A percentile compares a stretch with the other conserved stretches of the same genome.
Evolutionary conservation across 2,329 filamentous ascomycete genomes (phyloP).

Genomic region (Colletotrichum brevisporum): DNA sequence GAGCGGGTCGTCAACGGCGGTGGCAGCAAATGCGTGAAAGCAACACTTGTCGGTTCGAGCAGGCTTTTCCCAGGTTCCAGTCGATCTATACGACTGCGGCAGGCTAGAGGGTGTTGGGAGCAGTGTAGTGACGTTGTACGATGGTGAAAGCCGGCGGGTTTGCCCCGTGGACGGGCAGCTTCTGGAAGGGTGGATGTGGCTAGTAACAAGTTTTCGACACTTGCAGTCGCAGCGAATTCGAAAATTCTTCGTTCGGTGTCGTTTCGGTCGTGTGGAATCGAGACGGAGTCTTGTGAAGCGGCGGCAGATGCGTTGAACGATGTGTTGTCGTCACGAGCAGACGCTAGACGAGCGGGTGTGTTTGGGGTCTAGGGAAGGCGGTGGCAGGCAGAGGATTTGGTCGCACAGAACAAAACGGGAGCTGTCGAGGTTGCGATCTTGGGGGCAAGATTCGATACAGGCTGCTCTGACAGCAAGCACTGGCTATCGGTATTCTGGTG

Average conservation of each 20-base stretch:
- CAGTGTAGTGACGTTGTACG: conserved; percentile 16
- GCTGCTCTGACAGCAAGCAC: not conserved
- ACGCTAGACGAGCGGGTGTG: conserved; percentile 4
- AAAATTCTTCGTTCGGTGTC: not conserved
- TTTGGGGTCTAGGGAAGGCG: not conserved
- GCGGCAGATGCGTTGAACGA: conserved; percentile 6
- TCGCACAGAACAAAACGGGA: not conserved
- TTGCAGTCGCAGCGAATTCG: not conserved
- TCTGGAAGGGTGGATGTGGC: conserved; percentile 6
- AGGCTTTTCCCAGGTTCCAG: conserved; percentile 25
- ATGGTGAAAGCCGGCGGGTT: conserved; percentile 10
- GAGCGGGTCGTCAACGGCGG: conserved; percentile 35
- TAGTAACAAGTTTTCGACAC: conserved; percentile 14
- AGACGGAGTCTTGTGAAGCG: not conserved
- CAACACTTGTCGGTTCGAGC: conserved; percentile 34
- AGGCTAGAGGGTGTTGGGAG: conserved; percentile 15
- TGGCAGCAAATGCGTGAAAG: conserved; percentile 40
- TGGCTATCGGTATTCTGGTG: conserved; percentile 3
- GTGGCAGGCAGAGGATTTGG: not conserved
- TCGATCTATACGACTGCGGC: conserved; percentile 37
- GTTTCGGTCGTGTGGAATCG: not conserved
- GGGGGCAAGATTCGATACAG: not conserved
- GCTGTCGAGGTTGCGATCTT: not conserved
- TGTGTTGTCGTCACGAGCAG: conserved; percentile 16
- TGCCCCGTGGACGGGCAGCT: conserved; percentile 30